Base-by-base conservation (phyloP, 179 eudicot species). In the Sideroxylon spinosum region DNA sequence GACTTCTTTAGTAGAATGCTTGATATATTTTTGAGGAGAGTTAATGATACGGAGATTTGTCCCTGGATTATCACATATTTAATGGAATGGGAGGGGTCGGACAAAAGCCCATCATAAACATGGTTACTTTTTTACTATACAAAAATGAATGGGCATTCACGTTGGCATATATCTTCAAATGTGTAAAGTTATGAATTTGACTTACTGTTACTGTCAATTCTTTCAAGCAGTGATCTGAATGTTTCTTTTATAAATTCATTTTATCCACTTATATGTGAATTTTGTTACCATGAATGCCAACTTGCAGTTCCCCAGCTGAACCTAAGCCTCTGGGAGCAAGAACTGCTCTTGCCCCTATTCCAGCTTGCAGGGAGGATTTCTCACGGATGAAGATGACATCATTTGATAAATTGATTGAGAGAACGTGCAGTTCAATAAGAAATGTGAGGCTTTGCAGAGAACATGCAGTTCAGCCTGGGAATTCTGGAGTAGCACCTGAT, bases 401-500 rank as follows among this genome's bases (percentile, higher is more conserved):
- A 78, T 87, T 95, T 73, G 91, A 91, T 81, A 95, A 95, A 77
- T 78, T 95, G 83, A 87, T 95, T n/a, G 97, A 92, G 80, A 88
- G 81, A 83, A 95, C 99, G 19, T 91, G 98, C 86, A 90, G 97
- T 81, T 83, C 82, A 25, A 89, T 95, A 71, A 92, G 85, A 85
- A 86, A 91, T 83, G 98, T 95, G 16, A 87, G 97, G 80, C 90
- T 95, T 76, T 91, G 87, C 73, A 82, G 91, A 76, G 97, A 92
- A 82, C 86, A 89, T 26, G 97, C 92, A 79, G 93, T 85, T 64
- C 92, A 82, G 86, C 78, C 90, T 37, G 96, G 96, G 73, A 81
- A 81, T 85, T 84, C 86, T 80, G 97, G 92, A 79, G 94, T 95
- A 83, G 99, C 99, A 29, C 99, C 98, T 78, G 99, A 95, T 92